phyloP scores from a whole-genome alignment of 140 eudicot species.

The Senecio squalidus region DNA sequence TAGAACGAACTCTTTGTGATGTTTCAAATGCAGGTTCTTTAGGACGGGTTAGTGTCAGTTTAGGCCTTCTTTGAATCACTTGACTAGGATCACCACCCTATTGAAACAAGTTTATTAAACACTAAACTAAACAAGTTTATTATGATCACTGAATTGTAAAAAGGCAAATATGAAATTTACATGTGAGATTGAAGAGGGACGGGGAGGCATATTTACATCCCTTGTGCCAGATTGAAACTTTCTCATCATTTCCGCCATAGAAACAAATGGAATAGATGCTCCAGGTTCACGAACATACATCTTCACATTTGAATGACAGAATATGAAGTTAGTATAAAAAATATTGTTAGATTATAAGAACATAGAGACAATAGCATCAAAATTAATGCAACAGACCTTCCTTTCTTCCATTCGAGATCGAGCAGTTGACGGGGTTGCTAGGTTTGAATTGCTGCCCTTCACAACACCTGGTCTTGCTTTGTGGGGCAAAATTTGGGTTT shows the following conservation, averaged over 20 bases:
- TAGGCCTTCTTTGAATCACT: conserved; percentile 48
- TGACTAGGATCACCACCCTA: conserved; percentile 46
- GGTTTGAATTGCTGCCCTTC: conserved; percentile 30
- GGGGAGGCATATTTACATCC: conserved; percentile 45
- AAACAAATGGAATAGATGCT: conserved; percentile 54
- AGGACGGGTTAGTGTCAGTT: conserved; percentile 75
- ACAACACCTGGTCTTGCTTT: conserved; percentile 53
- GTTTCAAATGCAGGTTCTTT: conserved; percentile 87
- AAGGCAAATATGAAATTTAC: conserved; percentile 22
- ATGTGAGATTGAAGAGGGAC: conserved; percentile 33
- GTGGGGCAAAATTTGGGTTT: conserved; percentile 62
- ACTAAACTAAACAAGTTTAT: neutral
- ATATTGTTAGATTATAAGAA: neutral
- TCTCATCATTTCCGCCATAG: conserved; percentile 87
- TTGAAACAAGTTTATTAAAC: neutral
- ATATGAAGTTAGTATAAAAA: conserved; percentile 3
- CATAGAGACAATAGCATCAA: neutral
- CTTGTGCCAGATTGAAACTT: conserved; percentile 89
- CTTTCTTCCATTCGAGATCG: too few species aligned
- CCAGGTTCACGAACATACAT: conserved; percentile 70
- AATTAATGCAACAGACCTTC: conserved; percentile 40
- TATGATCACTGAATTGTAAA: neutral
- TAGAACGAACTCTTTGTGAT: conserved; percentile 65
- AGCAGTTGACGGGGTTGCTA: conserved; percentile 27
- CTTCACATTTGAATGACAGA: conserved; percentile 25